Base-by-base conservation (phyloP, 139 green algal genomes). In the Closterium sp. region DNA sequence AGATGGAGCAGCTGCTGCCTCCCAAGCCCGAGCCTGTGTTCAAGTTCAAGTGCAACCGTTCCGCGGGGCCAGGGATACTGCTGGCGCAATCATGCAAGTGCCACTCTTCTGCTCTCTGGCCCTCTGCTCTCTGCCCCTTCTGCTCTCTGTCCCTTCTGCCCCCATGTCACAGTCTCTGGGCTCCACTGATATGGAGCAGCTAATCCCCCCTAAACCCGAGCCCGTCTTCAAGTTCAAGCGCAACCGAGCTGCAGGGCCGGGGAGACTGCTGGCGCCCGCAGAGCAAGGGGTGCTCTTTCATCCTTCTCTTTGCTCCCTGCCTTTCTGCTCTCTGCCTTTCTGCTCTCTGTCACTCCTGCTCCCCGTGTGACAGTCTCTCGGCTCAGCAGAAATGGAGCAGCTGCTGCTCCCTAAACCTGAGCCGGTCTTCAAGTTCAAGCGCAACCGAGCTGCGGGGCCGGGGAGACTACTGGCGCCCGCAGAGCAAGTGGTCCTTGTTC, bases 381-480 rank as follows among this genome's bases (percentile, higher is more conserved):
- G 84, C 22, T 29, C 13, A 5, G 84, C 28, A 10, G 84, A 29
- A 10, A 87, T 87, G 84, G 84, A 87, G 84, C n/a, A 90, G 87
- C 87, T 90, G 10, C 31, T 90, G 19, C 87, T 30, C 9, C 87
- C 87, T 13, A 79, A 79, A 13, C 88, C 89, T 0, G 34, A 92
- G 29, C 45, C 89, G 19, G 21, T 90, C 70, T 92, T 90, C 29
- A 92, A 92, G 84, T 92, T 90, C 89, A 79, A 79, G 62, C 62
- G 62, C 62, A 79, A 79, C 62, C 62, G 62, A 11, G 62, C 62
- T 13, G 62, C 62, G 19, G 62, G 62, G 62, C 62, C 62, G 62
- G 62, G 62, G 62, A 79, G 62, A 24, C 62, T 79, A n/a, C 42
- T 62, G 42, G 42, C 42, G 42, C 42, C 42, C 7, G 42, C 42